Base-by-base conservation (phyloP, 805 yeast species). In the Jamesozyma gamospora region DNA sequence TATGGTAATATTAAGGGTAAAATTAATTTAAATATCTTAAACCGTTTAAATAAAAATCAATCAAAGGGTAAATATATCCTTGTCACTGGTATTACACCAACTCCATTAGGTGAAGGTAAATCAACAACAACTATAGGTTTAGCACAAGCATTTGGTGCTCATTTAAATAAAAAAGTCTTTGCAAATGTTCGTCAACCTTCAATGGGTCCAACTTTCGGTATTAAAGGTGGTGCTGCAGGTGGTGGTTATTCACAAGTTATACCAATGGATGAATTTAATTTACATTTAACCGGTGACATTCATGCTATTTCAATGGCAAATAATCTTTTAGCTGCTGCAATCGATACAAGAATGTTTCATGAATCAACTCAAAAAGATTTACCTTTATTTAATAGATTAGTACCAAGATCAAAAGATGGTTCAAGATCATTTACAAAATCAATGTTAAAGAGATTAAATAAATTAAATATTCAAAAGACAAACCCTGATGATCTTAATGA, bases 201-300 rank as follows among this genome's bases (percentile, higher is more conserved):
- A 9, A 86, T 90, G 96, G 97, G 97, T 30, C 98, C 98, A 37
- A 90, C 97, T 15, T 90, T 90, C 55, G 98, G 98, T 62, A 87
- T 90, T 53, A 90, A 90, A 67, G 98, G 98, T 56, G 97, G 97
- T 63, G 98, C 98, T 42, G 97, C 97, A 15, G 98, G 98, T 53
- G 98, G 97, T 59, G 97, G 97, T 35, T 90, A 87, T 64, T 75
- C 97, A 2, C 97, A 90, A 66, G 97, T 90, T 34, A 88, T 90
- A 52, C 97, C 97, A 38, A 90, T 90, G 96, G 98, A 90, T 64
- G 96, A 90, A 66, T 90, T 90, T 71, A 90, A 92, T 69, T 77
- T 92, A 84, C 97, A 90, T 62, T 71, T 90, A 50, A 90, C 97
- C 37, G 97, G 97, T 59, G 98, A 90, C 57, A 82, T 82, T 44